These are phyloP conservation scores for Annulohypoxylon nitens DNA, from an alignment of 495 filamentous ascomycete species.

Conservation along the genomic window DNA sequence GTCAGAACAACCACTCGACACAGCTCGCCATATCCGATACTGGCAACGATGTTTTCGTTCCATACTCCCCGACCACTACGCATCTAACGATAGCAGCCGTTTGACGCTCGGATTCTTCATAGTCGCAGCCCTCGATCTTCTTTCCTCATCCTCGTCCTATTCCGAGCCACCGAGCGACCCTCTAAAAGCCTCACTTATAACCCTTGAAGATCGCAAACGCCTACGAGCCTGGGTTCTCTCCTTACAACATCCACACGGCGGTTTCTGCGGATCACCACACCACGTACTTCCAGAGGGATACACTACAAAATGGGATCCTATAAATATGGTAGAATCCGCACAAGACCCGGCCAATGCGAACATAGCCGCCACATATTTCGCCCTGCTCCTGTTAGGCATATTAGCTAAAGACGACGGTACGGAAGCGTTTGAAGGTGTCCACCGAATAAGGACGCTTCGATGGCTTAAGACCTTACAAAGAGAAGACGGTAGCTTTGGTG, in stretches of 20 bases:
- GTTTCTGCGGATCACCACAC: constrained; percentile 81
- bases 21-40: constrained; percentile 85
- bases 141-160: constrained; percentile 50
- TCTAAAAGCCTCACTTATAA: constrained; percentile 49
- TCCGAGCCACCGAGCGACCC: constrained; percentile 37
- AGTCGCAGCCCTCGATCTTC: constrained; percentile 60
- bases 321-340: constrained; percentile 53
- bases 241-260: constrained; percentile 83
- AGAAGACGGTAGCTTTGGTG: constrained; percentile 90
- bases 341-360: constrained; percentile 82
- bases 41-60: constrained; percentile 91
- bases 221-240: constrained; percentile 69
- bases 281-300: constrained; percentile 54
- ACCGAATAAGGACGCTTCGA: constrained; percentile 72
- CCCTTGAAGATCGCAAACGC: constrained; percentile 49
- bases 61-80: constrained; percentile 83
- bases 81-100: constrained; percentile 87
- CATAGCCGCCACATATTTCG: constrained; percentile 88
- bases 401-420: constrained; percentile 76
- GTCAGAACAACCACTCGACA: constrained; percentile 68
- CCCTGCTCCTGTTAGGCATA: constrained; percentile 78
- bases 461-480: constrained; percentile 87
- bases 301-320: constrained; percentile 53
- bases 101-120: constrained; percentile 91
- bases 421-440: constrained; percentile 65